Evolutionary conservation across 2,329 filamentous ascomycete genomes (phyloP), one percentile per base, ranked within the genome.

Genomic region (Trichoderma koningiopsis): DNA sequence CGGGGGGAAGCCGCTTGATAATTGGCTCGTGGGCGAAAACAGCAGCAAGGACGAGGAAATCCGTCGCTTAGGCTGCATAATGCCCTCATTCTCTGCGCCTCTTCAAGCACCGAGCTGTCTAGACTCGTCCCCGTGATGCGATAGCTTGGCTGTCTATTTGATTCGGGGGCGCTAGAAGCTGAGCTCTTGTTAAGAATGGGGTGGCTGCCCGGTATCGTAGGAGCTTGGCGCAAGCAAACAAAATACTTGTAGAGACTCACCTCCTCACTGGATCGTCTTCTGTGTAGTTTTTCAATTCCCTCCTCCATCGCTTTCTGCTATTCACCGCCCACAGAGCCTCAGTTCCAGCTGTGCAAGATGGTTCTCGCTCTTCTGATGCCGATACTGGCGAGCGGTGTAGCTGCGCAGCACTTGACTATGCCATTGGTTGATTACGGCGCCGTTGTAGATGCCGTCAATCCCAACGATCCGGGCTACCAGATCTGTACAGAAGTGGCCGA

Each of bases 371-470:
- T 67, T 10, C 40, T 67, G 22, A n/a, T 67, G 31, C 53, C 64
- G n/a, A 31, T 70, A 66, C 31, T 76, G 60, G 75, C 73, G 64
- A 71, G 72, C 62, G 65, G 70, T 60, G 74, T 73, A 53, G 74
- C 72, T 67, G 77, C 77, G 33, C 75, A 79, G 68, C 59, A 62
- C n/a, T 71, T 72, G 60, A 70, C 70, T 6, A 60, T 72, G 16
- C 67, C 74, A 4, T 40, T 74, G 24, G 52, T 74, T 52, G 72
- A 74, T 67, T 65, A 72, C 16, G 61, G 71, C 33, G 70, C 74
- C 68, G 67, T 76, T 6, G 66, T 74, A 49, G 74, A 72, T 10
- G 76, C 75, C n/a, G 27, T 77, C 55, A 69, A 77, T 63, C 63
- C 72, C 31, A 70, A 31, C 56, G 74, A 76, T 43, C 67, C 72